A percentile compares a stretch with the other conserved stretches of the same genome.
Evolutionary conservation across 306 rosid genomes (phyloP).

Genomic region (Pyrus pyrifolia): DNA sequence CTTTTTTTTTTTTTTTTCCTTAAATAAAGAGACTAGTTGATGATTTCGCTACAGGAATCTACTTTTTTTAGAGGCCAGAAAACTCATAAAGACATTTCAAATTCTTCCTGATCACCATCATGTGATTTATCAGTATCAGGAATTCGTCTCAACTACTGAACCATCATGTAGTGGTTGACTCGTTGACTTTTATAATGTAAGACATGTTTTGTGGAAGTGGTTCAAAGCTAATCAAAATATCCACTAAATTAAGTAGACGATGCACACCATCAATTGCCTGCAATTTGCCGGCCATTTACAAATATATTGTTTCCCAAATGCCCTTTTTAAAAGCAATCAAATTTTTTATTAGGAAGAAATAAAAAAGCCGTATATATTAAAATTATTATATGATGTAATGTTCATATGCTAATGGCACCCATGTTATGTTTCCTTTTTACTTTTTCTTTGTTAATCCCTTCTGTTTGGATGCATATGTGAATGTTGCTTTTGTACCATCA

Average conservation of each 20-base stretch:
- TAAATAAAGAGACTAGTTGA: too few species aligned
- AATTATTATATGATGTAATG: neutral
- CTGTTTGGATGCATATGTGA: neutral
- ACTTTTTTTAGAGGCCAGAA: fast-evolving
- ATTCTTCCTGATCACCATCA: fast-evolving
- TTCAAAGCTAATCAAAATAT: neutral
- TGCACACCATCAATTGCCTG: neutral
- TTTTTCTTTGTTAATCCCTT: neutral
- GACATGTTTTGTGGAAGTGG: neutral
- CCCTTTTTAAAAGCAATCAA: neutral
- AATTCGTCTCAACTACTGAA: too few species aligned
- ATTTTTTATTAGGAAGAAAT: neutral
- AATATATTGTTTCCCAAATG: neutral
- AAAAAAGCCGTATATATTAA: neutral
- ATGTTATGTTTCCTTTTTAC: neutral
- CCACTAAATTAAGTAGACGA: neutral
- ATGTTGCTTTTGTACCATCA: neutral
- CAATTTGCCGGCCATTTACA: slow-evolving; percentile 1
- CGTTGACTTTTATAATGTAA: too few species aligned
- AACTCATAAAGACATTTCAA: too few species aligned
- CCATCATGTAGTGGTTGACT: too few species aligned
- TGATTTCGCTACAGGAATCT: fast-evolving
- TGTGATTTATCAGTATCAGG: fast-evolving
- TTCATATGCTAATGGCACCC: slow-evolving; percentile 1
- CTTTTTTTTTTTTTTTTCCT: too few species aligned